phyloP scores from a whole-genome alignment of 768 basidiomycete species.

The Boletus huronensis region DNA sequence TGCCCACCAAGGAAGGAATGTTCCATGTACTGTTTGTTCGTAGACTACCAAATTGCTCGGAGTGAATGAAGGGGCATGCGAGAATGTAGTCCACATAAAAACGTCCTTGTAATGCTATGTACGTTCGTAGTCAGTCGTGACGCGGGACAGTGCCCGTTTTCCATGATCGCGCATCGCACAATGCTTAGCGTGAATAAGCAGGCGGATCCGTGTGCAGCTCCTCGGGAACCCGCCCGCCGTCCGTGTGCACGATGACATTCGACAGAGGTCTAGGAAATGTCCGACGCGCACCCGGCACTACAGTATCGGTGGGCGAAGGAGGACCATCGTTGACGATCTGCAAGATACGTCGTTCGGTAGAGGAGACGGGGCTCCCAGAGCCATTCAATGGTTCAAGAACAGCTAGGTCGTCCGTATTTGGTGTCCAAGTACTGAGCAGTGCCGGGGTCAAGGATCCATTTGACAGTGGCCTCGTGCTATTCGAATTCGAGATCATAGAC shows the following conservation, averaged over 20 bases:
- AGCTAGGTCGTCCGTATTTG: conserved; percentile 21
- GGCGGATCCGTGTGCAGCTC: conserved; percentile 14
- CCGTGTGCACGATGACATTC: conserved; percentile 25
- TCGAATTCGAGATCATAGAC: conserved; percentile 21
- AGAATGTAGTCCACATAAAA: conserved; percentile 13
- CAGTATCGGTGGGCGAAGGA: conserved; percentile 18
- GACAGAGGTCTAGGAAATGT: background rate
- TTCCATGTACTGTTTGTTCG: conserved; percentile 18
- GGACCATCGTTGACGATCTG: conserved; percentile 27
- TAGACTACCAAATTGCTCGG: conserved; percentile 12
- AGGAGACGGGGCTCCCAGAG: conserved; percentile 19
- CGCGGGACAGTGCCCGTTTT: background rate
- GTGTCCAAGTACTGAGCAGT: conserved; percentile 11
- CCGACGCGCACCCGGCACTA: background rate
- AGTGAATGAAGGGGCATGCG: conserved; percentile 2
- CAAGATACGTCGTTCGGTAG: conserved; percentile 24
- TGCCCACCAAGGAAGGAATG: conserved; percentile 2
- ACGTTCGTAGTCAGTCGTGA: conserved; percentile 16
- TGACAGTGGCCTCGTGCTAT: conserved; percentile 5
- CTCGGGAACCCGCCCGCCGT: conserved; percentile 20
- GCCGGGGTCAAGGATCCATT: background rate
- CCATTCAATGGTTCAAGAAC: conserved; percentile 17
- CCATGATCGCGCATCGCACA: background rate
- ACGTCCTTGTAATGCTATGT: conserved; percentile 9
- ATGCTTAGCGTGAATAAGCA: conserved; percentile 20